Evolutionary conservation across 2,329 filamentous ascomycete species (phyloP).

Genomic region (Pseudofabraea citricarpa): DNA sequence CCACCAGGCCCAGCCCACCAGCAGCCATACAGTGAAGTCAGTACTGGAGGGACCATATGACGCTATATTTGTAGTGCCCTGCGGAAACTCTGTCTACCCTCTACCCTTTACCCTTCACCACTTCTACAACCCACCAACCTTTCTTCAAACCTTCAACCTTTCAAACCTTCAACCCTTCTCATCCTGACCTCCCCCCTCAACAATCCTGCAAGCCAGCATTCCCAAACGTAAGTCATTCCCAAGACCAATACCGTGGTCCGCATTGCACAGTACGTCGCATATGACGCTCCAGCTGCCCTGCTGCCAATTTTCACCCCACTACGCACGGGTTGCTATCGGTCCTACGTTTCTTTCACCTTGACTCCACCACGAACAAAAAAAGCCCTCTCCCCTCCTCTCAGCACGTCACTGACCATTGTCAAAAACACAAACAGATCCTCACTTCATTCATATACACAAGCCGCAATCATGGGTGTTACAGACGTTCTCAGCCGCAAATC

Average conservation of each 20-base stretch:
- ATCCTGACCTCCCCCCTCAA: background rate
- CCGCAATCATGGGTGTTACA: conserved; percentile 36
- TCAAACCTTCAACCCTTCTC: background rate
- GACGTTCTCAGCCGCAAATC: conserved; percentile 58
- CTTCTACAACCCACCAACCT: too few relatives aligned
- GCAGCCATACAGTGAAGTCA: too few relatives aligned
- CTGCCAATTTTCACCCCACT: conserved; percentile 9
- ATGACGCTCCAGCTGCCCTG: background rate
- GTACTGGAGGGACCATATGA: too few relatives aligned
- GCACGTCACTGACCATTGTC: conserved; percentile 8
- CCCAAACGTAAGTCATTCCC: background rate
- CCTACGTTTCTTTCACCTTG: conserved; percentile 8
- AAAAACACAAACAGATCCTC: conserved; percentile 5
- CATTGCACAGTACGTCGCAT: background rate
- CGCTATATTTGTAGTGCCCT: too few relatives aligned
- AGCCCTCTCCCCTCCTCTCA: conserved; percentile 3
- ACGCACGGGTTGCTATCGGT: conserved; percentile 17
- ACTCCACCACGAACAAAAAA: conserved; percentile 8
- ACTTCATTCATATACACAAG: conserved; percentile 8
- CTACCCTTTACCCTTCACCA: too few relatives aligned
- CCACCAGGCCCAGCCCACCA: too few relatives aligned
- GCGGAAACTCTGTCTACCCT: too few relatives aligned
- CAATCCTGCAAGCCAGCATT: background rate
- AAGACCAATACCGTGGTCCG: background rate
- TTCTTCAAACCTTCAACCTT: too few relatives aligned